Conservation (phyloP, 78 protist species). For the Dictyostelium firmibasis region DNA sequence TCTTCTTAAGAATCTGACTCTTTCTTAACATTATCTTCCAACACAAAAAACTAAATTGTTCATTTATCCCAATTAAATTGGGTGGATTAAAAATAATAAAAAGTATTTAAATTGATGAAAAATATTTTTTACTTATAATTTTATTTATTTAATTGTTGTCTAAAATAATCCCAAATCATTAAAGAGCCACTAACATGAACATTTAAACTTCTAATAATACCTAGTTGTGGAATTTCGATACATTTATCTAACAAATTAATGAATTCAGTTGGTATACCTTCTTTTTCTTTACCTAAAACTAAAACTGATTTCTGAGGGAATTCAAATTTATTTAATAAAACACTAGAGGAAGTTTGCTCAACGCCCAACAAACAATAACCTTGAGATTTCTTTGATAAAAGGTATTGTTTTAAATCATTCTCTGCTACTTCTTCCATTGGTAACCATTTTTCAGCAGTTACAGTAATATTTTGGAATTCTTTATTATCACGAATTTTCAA, state of each 20-base stretch:
- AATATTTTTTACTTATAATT: neutral
- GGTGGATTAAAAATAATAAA: too few species aligned
- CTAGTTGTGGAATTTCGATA: conserved; percentile 90
- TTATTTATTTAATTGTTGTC: conserved; percentile 53
- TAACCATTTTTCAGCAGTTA: conserved; percentile 85
- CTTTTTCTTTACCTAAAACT: conserved; percentile 86
- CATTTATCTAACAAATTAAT: conserved; percentile 85
- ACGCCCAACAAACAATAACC: conserved; percentile 89
- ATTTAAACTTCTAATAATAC: conserved; percentile 88
- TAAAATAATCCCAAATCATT: conserved; percentile 80
- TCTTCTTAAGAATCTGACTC: too few species aligned
- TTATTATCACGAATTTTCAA: conserved; percentile 27
- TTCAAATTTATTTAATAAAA: conserved; percentile 31
- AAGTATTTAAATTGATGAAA: too few species aligned
- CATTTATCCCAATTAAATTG: too few species aligned
- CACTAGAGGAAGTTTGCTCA: conserved; percentile 88
- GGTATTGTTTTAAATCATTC: conserved; percentile 10
- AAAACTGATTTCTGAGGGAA: conserved; percentile 85
- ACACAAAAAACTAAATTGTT: too few species aligned
- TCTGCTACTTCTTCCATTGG: conserved; percentile 82
- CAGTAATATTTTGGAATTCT: conserved; percentile 76
- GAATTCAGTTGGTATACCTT: conserved; percentile 89
- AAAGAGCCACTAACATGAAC: conserved; percentile 87
- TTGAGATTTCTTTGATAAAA: conserved; percentile 56
- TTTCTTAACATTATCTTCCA: too few species aligned